Evolutionary conservation across 345 rosid species (phyloP).

Genomic region (Brassica incana): DNA sequence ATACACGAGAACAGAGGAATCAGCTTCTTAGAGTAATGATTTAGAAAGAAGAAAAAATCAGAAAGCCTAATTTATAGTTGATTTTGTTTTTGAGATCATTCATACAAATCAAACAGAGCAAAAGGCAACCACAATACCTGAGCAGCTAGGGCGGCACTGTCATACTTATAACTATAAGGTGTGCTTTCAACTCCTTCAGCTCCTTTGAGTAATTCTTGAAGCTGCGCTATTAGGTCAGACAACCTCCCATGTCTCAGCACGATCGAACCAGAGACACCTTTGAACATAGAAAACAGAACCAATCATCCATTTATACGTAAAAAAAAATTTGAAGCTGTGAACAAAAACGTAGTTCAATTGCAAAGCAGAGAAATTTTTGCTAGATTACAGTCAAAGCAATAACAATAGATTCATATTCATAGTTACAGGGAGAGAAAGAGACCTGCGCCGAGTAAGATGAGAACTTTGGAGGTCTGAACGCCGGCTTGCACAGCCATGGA

Average conservation of each 20-base stretch:
- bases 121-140: constrained; percentile 55
- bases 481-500: constrained; percentile 88
- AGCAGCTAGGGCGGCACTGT: constrained; percentile 64
- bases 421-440: constrained; percentile 10
- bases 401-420: constrained; percentile 9
- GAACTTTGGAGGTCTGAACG: constrained; percentile 75
- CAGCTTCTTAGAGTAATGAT: not conserved
- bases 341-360: not conserved
- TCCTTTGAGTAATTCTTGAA: constrained; percentile 74
- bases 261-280: constrained; percentile 78
- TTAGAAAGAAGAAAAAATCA: not conserved
- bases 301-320: not conserved
- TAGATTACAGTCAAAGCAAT: constrained; percentile 20
- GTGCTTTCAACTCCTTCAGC: constrained; percentile 59
- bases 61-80: not conserved
- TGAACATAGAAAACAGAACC: constrained; percentile 29
- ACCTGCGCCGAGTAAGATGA: constrained; percentile 89
- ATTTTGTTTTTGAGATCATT: not conserved
- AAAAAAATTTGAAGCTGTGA: not conserved
- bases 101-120: not conserved
- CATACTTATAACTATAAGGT: constrained; percentile 46
- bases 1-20: not conserved
- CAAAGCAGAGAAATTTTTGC: not conserved
- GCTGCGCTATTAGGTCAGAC: constrained; percentile 78
- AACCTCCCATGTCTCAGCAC: constrained; percentile 68